A percentile compares a stretch with the other conserved stretches of the same genome.
Evolutionary conservation across 176 grass and related monocot genomes (phyloP).

Genomic region (Hordeum vulgare): DNA sequence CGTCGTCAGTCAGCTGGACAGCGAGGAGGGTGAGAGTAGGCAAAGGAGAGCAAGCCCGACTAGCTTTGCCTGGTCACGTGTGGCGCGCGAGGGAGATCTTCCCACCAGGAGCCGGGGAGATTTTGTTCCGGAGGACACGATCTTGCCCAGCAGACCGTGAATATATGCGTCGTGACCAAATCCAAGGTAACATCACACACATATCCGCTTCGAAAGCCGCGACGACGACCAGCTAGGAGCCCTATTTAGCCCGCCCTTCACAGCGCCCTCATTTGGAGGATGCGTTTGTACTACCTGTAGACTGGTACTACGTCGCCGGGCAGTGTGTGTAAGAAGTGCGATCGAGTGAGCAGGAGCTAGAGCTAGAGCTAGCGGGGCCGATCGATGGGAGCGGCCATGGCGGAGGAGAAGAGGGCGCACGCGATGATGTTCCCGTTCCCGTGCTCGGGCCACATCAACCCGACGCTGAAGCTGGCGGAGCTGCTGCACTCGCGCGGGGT

Average conservation of each 20-base stretch:
- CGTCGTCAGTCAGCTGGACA: background rate
- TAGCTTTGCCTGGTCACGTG: background rate
- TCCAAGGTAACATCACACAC: slow-evolving; percentile 13
- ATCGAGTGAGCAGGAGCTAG: background rate
- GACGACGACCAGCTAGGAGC: background rate
- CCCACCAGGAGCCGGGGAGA: background rate
- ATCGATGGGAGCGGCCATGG: background rate
- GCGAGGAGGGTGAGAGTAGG: background rate
- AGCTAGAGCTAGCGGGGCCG: background rate
- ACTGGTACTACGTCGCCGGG: too few relatives aligned
- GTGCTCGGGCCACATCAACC: slow-evolving; percentile 66
- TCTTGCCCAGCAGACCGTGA: slow-evolving; percentile 35
- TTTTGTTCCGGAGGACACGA: slow-evolving; percentile 24
- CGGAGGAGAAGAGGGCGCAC: slow-evolving; percentile 18
- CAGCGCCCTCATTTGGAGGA: background rate
- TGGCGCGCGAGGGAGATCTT: slow-evolving; percentile 17
- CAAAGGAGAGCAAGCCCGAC: background rate
- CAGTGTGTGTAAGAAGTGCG: too few relatives aligned
- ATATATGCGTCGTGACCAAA: slow-evolving; percentile 31
- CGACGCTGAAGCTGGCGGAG: slow-evolving; percentile 49
- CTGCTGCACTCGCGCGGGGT: slow-evolving; percentile 49
- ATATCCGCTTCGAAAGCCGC: slow-evolving; percentile 32
- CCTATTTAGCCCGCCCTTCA: background rate
- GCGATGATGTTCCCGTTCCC: slow-evolving; percentile 63
- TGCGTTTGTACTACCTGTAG: background rate